These are phyloP conservation scores for Silene latifolia DNA, from an alignment of 148 eudicot genomes.

Conservation along the genomic window DNA sequence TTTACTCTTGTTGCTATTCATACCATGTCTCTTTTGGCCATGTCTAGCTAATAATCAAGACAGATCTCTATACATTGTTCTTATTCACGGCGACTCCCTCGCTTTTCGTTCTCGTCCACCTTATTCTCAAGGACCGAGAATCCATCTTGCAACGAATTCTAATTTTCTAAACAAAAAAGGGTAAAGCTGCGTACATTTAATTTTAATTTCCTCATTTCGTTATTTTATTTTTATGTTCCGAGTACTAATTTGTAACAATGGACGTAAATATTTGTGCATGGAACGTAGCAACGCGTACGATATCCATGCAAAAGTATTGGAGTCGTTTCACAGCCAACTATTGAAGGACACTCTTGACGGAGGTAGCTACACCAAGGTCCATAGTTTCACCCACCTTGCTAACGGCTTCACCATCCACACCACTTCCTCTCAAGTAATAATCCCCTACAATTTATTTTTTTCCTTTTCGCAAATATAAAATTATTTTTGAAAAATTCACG, in stretches of 20 bases:
- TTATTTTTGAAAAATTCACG: too few relatives aligned
- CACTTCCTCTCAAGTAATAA: conserved; percentile 59
- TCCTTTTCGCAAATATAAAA: too few relatives aligned
- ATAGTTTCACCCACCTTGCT: conserved; percentile 81
- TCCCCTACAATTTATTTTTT: too few relatives aligned
- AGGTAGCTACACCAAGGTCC: conserved; percentile 63
- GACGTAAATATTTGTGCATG: conserved; percentile 5
- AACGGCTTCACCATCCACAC: conserved; percentile 85
- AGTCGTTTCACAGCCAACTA: conserved; percentile 50
- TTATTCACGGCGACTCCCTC: conserved; percentile 63
- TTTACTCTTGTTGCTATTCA: conserved; percentile 13
- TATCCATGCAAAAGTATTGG: conserved; percentile 58
- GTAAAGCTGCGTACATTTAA: too few relatives aligned
- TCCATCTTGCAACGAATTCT: too few relatives aligned
- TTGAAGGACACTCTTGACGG: conserved; percentile 49
- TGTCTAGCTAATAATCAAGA: conserved; percentile 42
- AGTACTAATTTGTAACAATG: too few relatives aligned
- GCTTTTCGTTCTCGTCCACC: conserved; percentile 51
- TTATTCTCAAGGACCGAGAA: too few relatives aligned
- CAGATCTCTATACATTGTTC: conserved; percentile 51
- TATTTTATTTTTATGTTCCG: background rate
- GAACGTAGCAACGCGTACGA: conserved; percentile 43
- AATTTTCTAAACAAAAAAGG: too few relatives aligned
- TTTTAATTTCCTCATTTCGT: too few relatives aligned
- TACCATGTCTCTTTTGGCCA: conserved; percentile 23